These are phyloP conservation scores for Lipomyces yamadae DNA, from an alignment of 805 yeast species.

Conservation along the genomic window DNA sequence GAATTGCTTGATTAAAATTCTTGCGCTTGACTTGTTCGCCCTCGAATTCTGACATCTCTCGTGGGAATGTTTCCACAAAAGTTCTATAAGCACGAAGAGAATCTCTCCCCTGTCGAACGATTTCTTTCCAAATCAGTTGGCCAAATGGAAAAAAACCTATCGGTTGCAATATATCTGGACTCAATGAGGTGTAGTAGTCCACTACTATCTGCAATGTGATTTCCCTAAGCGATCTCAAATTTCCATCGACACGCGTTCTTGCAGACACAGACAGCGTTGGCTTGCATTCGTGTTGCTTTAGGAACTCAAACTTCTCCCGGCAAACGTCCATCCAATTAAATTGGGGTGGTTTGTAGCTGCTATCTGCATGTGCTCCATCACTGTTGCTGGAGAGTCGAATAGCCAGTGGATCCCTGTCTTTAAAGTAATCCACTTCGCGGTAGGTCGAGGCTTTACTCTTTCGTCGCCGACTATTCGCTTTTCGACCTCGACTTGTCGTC, in stretches of 20 bases:
- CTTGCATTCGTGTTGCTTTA: not conserved
- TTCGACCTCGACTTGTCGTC: not conserved
- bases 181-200: not conserved
- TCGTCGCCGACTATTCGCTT: not conserved
- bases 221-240: not conserved
- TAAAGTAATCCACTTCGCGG: not conserved
- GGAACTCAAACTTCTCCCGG: not conserved
- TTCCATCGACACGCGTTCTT: not conserved
- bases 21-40: not conserved
- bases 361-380: not conserved
- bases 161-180: not conserved
- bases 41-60: not conserved
- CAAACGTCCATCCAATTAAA: not conserved
- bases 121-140: not conserved
- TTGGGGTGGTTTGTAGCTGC: not conserved
- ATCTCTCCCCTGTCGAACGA: conserved; percentile 3
- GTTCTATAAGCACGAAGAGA: not conserved
- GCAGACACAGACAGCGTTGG: not conserved
- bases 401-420: not conserved
- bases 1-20: not conserved
- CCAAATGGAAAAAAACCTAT: not conserved
- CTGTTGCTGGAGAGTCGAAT: not conserved
- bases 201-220: not conserved
- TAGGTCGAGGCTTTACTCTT: not conserved
- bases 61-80: not conserved